A percentile compares a stretch with the other conserved stretches of the same genome.
Evolutionary conservation across 352 stramenopile species (phyloP).

Genomic region (Pythium folliculosum): DNA sequence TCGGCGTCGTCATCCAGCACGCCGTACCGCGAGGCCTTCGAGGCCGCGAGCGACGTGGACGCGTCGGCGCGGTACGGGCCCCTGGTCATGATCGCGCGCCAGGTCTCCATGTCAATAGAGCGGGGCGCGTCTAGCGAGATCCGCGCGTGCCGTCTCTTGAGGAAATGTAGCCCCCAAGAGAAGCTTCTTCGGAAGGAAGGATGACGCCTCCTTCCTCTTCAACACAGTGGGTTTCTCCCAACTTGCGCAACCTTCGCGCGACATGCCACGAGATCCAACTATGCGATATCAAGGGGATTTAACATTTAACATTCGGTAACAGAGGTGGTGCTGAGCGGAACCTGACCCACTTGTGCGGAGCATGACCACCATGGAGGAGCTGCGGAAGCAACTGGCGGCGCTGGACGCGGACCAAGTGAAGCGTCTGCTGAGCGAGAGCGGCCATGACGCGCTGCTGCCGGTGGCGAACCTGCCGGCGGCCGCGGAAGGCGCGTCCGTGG

Average conservation of each 20-base stretch:
- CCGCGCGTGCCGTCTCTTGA: no score
- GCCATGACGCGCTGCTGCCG: slow-evolving; percentile 36
- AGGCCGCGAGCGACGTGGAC: neutral
- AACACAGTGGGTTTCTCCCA: neutral
- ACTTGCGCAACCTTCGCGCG: slow-evolving; percentile 33
- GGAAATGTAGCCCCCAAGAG: neutral
- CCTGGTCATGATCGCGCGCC: slow-evolving; percentile 28
- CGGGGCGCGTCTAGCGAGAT: neutral
- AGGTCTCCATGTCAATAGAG: slow-evolving; percentile 23
- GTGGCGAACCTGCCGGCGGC: neutral
- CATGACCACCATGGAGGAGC: slow-evolving; percentile 28
- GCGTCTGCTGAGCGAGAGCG: slow-evolving; percentile 33
- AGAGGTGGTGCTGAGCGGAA: slow-evolving; percentile 9
- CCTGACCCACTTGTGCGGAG: no score
- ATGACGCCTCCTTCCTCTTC: slow-evolving; percentile 11
- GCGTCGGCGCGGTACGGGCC: slow-evolving; percentile 27
- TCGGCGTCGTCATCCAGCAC: slow-evolving; percentile 36
- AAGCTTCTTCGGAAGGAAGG: slow-evolving; percentile 6
- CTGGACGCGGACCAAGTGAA: slow-evolving; percentile 35
- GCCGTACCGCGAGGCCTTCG: slow-evolving; percentile 29
- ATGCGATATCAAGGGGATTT: slow-evolving; percentile 1
- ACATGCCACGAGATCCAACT: slow-evolving; percentile 15
- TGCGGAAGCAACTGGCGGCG: slow-evolving; percentile 35
- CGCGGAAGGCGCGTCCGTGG: neutral
- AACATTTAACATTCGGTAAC: neutral